Conservation (phyloP, 2,329 filamentous ascomycete genomes). For the Trichoderma arundinaceum region DNA sequence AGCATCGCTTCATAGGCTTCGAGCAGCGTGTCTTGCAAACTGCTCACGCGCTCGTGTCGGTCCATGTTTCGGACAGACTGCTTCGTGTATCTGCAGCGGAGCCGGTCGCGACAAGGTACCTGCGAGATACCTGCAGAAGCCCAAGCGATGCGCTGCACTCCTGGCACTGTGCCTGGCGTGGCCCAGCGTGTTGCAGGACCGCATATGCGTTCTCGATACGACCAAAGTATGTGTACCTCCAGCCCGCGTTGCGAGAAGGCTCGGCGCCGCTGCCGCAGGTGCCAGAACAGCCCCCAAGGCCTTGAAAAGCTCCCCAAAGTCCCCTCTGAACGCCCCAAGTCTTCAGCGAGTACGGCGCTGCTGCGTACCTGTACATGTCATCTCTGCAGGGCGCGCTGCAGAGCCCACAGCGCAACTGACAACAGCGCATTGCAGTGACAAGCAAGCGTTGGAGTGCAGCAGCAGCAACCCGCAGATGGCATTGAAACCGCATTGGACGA, state of each 20-base stretch:
- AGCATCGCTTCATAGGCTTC: too few relatives aligned
- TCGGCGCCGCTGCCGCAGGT: conserved; percentile 14
- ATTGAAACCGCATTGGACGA: not conserved
- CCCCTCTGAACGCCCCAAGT: not conserved
- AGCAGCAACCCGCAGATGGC: conserved; percentile 15
- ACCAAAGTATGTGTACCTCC: not conserved
- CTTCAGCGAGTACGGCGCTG: too few relatives aligned
- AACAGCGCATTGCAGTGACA: conserved; percentile 13
- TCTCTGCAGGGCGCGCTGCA: conserved; percentile 23
- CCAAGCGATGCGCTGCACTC: not conserved
- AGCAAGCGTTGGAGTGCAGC: conserved; percentile 17
- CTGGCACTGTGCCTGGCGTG: conserved; percentile 10
- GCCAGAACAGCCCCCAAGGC: not conserved
- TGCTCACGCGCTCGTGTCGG: too few relatives aligned
- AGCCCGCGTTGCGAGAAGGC: not conserved
- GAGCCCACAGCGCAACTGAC: conserved; percentile 21
- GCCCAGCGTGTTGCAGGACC: too few relatives aligned
- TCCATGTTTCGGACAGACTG: too few relatives aligned
- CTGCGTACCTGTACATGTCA: conserved; percentile 8
- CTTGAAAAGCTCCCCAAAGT: not conserved
- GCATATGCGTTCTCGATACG: not conserved
- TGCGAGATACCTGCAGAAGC: too few relatives aligned
- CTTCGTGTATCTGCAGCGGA: too few relatives aligned
- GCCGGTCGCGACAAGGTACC: too few relatives aligned
- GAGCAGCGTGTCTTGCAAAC: too few relatives aligned